Evolutionary conservation across 1,284 basidiomycete genomes (phyloP), one percentile per base, ranked within the genome.

Genomic region (Papiliotrema flavescens): DNA sequence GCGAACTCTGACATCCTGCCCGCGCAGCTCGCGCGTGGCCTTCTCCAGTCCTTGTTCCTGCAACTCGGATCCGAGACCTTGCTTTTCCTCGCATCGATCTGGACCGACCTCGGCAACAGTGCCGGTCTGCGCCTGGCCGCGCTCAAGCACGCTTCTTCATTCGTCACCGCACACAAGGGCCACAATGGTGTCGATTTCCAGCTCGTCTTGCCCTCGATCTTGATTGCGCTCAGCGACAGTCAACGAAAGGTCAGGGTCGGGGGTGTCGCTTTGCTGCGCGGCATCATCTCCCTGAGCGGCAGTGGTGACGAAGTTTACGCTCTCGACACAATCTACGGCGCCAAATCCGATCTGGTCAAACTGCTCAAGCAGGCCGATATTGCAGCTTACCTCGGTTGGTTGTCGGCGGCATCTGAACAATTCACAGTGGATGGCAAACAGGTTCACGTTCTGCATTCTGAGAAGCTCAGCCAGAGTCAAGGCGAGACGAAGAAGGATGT

Each of bases 291-390:
- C 44, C 67, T 80, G 11, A 75, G 78, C 0, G 61, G 70, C 14
- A 47, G 49, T 3, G 50, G 47, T 14, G 59, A 76, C 19, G 79
- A 81, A 2, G 83, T 96, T 1, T 96, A 93, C 74, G 89, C 84
- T 8, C 84, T 88, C 62, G 91, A 96, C 65, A 79, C 79, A 1
- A 82, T 96, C 48, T 97, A 97, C 70, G 93, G 91, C 2, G 55
- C 76, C 4, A 78, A 74, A 32, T 85, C 85, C 6, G 76, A 87
- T 88, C 47, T 59, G 85, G 77, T 96, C 43, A 89, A 94, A 73
- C 90, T 91, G 64, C 78, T 95, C 35, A 87, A 90, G 59, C 83
- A 84, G 62, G 76, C 79, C 1, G 90, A 95, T 66, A 78, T 88
- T 46, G 79, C 80, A 49, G 80, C 77, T 58, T 96, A 95, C 71